Evolutionary conservation across 495 filamentous ascomycete species (phyloP), one percentile per base, ranked within the genome.

Genomic region (Penicillium crystallinum): DNA sequence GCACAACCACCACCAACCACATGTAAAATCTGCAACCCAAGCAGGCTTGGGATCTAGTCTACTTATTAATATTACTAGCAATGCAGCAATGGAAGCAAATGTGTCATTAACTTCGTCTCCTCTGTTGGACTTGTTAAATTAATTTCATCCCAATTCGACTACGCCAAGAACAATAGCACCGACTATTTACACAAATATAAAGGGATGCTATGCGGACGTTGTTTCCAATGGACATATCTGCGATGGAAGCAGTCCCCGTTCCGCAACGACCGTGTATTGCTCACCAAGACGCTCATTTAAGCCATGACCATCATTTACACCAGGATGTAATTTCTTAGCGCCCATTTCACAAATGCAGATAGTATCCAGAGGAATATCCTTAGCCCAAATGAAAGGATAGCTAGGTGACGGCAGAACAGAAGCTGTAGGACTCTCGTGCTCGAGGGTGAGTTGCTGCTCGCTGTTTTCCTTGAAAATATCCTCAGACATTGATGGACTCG

Each of bases 311-410:
- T 64, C 58, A 7, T 53, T 31, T 9, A 40, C 49, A 19, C 57
- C 45, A 2, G 54, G 58, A 48, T 78, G 67, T 17, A 78, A 61
- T 59, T 80, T 80, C 74, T 81, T 83, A 35, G 88, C 87, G 1
- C 88, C 88, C 88, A 91, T 91, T 66, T 78, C 79, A 61, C 86
- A 92, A 43, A 95, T 83, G 27, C 77, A 81, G 7, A 95, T 62
- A 33, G 72, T 79, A 46, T 87, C 80, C 30, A 91, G 47, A 15
- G 66, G 69, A 15, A 88, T 72, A 46, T 81, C 71, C 47, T 75
- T 71, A 59, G 86, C 83, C 84, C 88, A 91, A 5, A 79, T 56
- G 33, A 73, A 77, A 0, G 71, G 67, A 5, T 59, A 46, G 52
- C 40, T 40, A 1, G 10, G 31, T 6, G 8, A 23, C 33, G 7